Evolutionary conservation across 192 early-diverging fungal genomes (phyloP).

Genomic region (Podila clonocystis): DNA sequence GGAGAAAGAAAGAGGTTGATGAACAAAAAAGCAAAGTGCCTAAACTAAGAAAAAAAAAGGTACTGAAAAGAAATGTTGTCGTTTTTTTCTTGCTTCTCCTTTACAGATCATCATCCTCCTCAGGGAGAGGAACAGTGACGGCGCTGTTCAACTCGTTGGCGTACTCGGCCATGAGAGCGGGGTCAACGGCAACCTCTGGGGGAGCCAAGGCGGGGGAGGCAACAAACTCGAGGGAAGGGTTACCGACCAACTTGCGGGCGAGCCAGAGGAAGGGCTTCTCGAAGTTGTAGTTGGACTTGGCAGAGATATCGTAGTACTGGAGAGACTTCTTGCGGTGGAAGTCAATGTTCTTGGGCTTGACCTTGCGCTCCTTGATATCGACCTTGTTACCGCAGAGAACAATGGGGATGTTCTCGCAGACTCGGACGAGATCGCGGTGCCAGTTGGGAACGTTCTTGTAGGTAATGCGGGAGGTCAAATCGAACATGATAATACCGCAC

Average conservation of each 20-base stretch:
- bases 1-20: background rate
- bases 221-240: slow-evolving; percentile 95
- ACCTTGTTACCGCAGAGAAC: slow-evolving; percentile 99
- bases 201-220: slow-evolving; percentile 97
- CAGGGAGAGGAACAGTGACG: slow-evolving; percentile 89
- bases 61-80: background rate
- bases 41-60: slow-evolving; percentile 2
- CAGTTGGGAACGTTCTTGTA: slow-evolving; percentile 99
- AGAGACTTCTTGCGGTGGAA: slow-evolving; percentile 99
- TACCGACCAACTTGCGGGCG: slow-evolving; percentile 95
- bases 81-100: slow-evolving; percentile 6
- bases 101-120: slow-evolving; percentile 55
- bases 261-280: slow-evolving; percentile 99
- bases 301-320: slow-evolving; percentile 99
- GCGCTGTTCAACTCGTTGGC: slow-evolving; percentile 81
- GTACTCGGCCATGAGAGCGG: slow-evolving; percentile 79
- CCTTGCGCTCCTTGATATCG: slow-evolving; percentile 99
- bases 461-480: slow-evolving; percentile 99
- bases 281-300: slow-evolving; percentile 99
- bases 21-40: background rate
- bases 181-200: slow-evolving; percentile 92
- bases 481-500: slow-evolving; percentile 99
- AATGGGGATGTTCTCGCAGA: slow-evolving; percentile 99
- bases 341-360: slow-evolving; percentile 99
- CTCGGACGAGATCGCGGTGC: slow-evolving; percentile 99